Evolutionary conservation across 257 asterid genomes (phyloP).

Genomic region (Mentha longifolia): DNA sequence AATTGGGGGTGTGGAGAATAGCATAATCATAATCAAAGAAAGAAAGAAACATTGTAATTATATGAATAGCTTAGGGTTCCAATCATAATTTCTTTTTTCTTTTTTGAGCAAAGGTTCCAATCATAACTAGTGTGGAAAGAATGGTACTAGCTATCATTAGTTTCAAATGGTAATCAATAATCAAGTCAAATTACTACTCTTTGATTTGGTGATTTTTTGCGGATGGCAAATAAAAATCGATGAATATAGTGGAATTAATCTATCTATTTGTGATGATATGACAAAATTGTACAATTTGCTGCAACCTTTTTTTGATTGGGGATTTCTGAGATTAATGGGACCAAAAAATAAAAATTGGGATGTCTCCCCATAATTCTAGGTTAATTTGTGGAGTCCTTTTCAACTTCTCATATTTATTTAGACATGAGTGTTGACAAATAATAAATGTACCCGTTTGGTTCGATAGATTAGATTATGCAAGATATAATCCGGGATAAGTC

Average conservation of each 20-base stretch:
- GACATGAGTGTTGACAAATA: not conserved
- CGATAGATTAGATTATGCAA: too few relatives aligned
- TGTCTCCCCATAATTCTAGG: not conserved
- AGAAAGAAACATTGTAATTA: too few relatives aligned
- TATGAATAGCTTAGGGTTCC: too few relatives aligned
- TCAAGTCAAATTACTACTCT: constrained; percentile 3
- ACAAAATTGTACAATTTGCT: not conserved
- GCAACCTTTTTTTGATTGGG: not conserved
- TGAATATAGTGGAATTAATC: not conserved
- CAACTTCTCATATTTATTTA: not conserved
- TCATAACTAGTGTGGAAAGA: constrained; percentile 32
- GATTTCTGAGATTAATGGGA: too few relatives aligned
- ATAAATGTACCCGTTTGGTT: too few relatives aligned
- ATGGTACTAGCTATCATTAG: constrained; percentile 33
- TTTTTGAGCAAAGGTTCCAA: constrained; percentile 12
- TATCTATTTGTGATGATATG: constrained; percentile 5
- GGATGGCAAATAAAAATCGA: not conserved
- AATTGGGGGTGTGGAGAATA: too few relatives aligned
- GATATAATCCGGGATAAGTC: too few relatives aligned
- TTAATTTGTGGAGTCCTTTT: constrained; percentile 3
- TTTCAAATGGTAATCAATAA: not conserved
- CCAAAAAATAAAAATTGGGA: not conserved
- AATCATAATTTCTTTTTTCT: too few relatives aligned
- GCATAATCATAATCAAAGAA: too few relatives aligned
- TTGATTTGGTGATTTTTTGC: not conserved